Conservation (phyloP, 2,329 filamentous ascomycete species). For the Penicillium janthinellum region DNA sequence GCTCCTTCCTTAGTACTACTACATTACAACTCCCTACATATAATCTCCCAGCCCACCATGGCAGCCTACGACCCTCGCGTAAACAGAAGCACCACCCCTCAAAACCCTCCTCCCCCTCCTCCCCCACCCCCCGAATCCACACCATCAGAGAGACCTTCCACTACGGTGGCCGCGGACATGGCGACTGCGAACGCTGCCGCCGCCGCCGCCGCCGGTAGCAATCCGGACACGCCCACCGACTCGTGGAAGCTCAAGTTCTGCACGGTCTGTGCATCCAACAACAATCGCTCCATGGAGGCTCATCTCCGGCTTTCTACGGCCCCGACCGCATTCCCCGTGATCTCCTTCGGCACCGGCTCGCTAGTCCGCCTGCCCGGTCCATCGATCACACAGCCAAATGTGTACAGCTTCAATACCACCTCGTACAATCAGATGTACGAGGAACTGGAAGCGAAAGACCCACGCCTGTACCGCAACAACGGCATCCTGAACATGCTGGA, state of each 20-base stretch:
- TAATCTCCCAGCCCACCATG: constrained; percentile 38
- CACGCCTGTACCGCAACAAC: constrained; percentile 84
- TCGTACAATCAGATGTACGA: constrained; percentile 95
- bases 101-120: constrained; percentile 52
- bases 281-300: constrained; percentile 99
- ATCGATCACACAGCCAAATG: constrained; percentile 88
- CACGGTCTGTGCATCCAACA: constrained; percentile 98
- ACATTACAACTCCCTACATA: constrained; percentile 19
- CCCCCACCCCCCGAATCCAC: constrained; percentile 44
- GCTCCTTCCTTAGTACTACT: constrained; percentile 12
- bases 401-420: constrained; percentile 97
- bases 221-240: constrained; percentile 43
- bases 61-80: constrained; percentile 53
- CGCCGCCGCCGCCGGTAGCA: constrained; percentile 1
- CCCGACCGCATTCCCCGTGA: constrained; percentile 85
- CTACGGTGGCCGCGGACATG: constrained; percentile 21
- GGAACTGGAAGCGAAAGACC: constrained; percentile 83
- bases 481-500: constrained; percentile 95
- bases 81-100: constrained; percentile 47
- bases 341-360: constrained; percentile 95
- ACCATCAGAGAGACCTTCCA: constrained; percentile 6
- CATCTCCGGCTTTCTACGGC: constrained; percentile 87
- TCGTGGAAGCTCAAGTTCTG: constrained; percentile 92
- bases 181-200: constrained; percentile 16
- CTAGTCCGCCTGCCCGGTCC: constrained; percentile 91